Evolutionary conservation across 352 stramenopile species (phyloP), one percentile per base, ranked within the genome.

Genomic region (Albugo candida): DNA sequence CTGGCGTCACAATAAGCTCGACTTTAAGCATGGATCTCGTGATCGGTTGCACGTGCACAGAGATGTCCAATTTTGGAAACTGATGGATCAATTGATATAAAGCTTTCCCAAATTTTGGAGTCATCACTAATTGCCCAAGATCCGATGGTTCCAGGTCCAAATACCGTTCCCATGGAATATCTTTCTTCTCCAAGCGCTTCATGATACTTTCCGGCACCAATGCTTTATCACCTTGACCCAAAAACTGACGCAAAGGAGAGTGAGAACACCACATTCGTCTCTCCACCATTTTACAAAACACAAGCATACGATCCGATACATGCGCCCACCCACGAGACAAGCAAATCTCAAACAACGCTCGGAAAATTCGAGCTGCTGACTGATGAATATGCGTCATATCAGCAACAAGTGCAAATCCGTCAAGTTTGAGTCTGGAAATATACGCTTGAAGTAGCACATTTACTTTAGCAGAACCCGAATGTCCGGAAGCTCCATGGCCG

Each of bases 381-480:
- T 99, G 95, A 58, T 98, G 93, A 54, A 99, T 96, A 61, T 98
- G 97, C 2, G 87, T 85, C 93, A 99, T 99, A 58, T 99, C 96
- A n/a, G 93, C 83, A 6, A 97, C 64, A 17, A 99, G 59, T 4
- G 95, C 95, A 69, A 99, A 99, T 0, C 95, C 95, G 59, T 99
- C 95, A 8, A 99, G 70, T 52, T 89, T 95, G 27, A 99, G 59
- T 11, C 93, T 76, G 41, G 86, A 97, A 54, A 99, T 99, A 58
- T 99, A 99, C 27, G 94, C 87, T 70, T 99, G 96, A 12, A 99
- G 63, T 18, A 99, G 74, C 17, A 98, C 95, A 48, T 99, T 99
- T 21, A 99, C 84, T 69, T 99, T 99, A 5, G 89, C 88, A 4
- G 87, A 92, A 13, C 77, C 72, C 36, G 62, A 82, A 8, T 31